These are phyloP conservation scores for Novymonas esmeraldas DNA, from an alignment of 208 protist species.

Conservation along the genomic window DNA sequence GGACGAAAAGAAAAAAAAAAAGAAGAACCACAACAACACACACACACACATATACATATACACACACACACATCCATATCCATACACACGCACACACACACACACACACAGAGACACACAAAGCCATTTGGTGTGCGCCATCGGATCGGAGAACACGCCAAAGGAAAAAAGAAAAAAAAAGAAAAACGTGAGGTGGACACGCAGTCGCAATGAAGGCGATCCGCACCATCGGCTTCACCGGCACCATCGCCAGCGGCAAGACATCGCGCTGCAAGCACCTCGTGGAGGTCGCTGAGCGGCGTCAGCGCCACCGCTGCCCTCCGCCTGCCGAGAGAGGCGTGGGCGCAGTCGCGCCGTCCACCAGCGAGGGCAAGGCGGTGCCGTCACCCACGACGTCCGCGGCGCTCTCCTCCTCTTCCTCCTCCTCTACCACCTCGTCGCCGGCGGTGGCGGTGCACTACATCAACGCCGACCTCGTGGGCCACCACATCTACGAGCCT, in stretches of 20 bases:
- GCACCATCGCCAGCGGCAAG: conserved; percentile 86
- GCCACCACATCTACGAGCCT: conserved; percentile 72
- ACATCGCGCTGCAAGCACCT: conserved; percentile 66
- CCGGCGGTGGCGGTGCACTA: conserved; percentile 37
- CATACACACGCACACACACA: background rate
- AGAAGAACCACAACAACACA: background rate
- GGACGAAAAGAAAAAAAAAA: background rate
- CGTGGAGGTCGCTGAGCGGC: conserved; percentile 29
- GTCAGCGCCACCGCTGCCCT: too few relatives aligned
- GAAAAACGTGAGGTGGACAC: background rate
- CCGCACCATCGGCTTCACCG: conserved; percentile 65
- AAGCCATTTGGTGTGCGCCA: background rate
- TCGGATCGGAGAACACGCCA: too few relatives aligned
- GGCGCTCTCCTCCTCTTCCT: too few relatives aligned
- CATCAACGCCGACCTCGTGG: conserved; percentile 72
- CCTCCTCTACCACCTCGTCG: background rate
- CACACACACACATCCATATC: background rate
- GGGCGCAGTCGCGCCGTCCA: background rate
- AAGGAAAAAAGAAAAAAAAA: background rate
- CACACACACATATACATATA: background rate
- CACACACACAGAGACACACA: background rate
- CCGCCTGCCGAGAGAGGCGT: too few relatives aligned
- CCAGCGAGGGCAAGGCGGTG: background rate
- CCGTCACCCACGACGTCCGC: background rate
- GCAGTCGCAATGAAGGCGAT: conserved; percentile 17